A percentile compares a stretch with the other conserved stretches of the same genome.
phyloP scores from a whole-genome alignment of 805 yeast species.

The Komagataella kurtzmanii region DNA sequence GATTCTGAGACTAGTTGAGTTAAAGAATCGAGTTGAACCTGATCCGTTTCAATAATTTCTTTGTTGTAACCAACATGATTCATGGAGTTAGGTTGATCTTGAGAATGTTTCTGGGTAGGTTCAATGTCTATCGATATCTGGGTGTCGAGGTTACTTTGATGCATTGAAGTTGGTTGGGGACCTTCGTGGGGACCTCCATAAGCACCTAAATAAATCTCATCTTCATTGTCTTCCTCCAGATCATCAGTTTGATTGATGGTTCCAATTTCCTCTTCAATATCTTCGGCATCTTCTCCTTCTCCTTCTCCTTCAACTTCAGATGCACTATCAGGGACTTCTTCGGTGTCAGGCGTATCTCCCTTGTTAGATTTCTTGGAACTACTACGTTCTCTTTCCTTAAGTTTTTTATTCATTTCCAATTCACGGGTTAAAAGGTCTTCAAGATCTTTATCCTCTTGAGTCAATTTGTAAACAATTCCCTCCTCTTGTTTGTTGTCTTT shows the following conservation, averaged over 20 bases:
- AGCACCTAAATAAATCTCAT: conserved; percentile 3
- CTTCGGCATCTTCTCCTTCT: conserved; percentile 8
- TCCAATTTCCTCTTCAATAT: conserved; percentile 4
- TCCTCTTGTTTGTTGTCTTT: background rate
- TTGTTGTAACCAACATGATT: conserved; percentile 10
- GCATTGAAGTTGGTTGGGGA: background rate
- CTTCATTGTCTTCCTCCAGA: conserved; percentile 13
- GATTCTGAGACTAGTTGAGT: background rate
- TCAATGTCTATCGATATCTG: background rate
- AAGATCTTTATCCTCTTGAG: conserved; percentile 6
- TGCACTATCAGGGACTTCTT: conserved; percentile 11
- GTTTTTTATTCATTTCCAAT: conserved; percentile 5
- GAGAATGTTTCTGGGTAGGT: conserved; percentile 2
- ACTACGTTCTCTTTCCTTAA: conserved; percentile 5
- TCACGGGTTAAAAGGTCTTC: conserved; percentile 12
- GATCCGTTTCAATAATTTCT: background rate
- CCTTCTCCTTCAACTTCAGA: conserved; percentile 9
- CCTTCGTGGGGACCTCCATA: conserved; percentile 2
- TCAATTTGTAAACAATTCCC: background rate
- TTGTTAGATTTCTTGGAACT: conserved; percentile 7
- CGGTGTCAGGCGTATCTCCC: conserved; percentile 8
- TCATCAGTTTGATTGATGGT: conserved; percentile 4
- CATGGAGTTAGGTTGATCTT: conserved; percentile 7
- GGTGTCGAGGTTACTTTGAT: background rate
- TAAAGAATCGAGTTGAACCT: background rate